Base-by-base conservation (phyloP, 2,329 filamentous ascomycete species). In the Biscogniauxia sp. region DNA sequence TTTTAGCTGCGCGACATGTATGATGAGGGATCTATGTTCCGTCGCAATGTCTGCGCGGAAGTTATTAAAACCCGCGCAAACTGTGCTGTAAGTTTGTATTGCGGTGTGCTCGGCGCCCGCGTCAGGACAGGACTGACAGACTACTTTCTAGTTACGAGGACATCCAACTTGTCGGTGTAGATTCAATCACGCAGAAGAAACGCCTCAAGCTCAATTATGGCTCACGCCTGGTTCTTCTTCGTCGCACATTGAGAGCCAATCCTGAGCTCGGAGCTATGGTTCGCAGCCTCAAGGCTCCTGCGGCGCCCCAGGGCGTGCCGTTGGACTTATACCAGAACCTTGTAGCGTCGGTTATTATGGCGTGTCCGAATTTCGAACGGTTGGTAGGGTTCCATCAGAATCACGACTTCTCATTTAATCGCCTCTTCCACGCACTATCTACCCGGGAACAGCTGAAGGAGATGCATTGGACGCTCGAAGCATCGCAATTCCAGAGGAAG, bases 311-410 rank as follows among this genome's bases (percentile, higher is more conserved):
- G 26, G 73, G 75, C 13, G 70, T 77, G n/a, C 67, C 76, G 11
- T 54, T 74, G 19, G 80, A 81, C 41, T 77, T 81, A 53, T 88
- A 88, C 67, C 79, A 85, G 61, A 80, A 86, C 64, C 71, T 85
- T 2, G 78, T 88, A 1, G 85, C 86, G 0, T 82, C 86, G 5
- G 73, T 89, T 23, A 77, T 89, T 60, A 87, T 88, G 85, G 82
- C 84, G 0, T 89, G 86, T 59, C 86, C 86, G 2, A 88, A 88
- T 64, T 75, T 89, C 11, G 86, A 89, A 73, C 78, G 79, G 55
- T 74, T 89, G 6, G 74, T 79, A 11, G 85, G 86, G 0, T 82
- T 83, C 49, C 78, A 83, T 58, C 78, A 81, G 2, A 72, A 74
- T 3, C 87, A 88, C 68, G 77, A 82, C 58, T 83, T 87, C 71